Evolutionary conservation across 108 stramenopile genomes (phyloP).

Genomic region (Fragilaria crotonensis): DNA sequence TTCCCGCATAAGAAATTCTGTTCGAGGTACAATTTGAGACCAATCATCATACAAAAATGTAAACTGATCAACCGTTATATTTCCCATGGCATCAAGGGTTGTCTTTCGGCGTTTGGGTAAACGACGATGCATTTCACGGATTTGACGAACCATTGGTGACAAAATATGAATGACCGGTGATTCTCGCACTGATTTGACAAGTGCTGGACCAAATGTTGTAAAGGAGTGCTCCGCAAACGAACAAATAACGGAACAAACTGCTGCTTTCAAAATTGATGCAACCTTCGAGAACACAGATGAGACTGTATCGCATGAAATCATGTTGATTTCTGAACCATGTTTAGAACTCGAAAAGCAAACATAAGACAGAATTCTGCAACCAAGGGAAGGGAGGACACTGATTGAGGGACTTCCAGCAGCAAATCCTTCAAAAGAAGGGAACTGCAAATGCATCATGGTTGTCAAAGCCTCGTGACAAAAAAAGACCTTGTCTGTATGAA

Average conservation of each 20-base stretch:
- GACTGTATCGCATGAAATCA: not conserved
- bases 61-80: not conserved
- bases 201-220: not conserved
- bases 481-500: too few relatives aligned
- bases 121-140: not conserved
- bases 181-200: not conserved
- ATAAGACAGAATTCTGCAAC: not conserved
- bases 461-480: too few relatives aligned
- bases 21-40: not conserved
- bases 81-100: not conserved
- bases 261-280: not conserved
- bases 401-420: not conserved
- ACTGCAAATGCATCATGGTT: too few relatives aligned
- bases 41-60: not conserved
- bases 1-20: not conserved
- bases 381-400: not conserved
- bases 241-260: not conserved
- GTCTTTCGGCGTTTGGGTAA: not conserved
- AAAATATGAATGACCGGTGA: not conserved
- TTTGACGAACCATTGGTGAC: not conserved
- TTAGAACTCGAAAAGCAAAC: not conserved
- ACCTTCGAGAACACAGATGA: not conserved
- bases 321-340: not conserved
- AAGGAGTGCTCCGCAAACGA: not conserved
- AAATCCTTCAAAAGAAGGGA: not conserved